A percentile compares a stretch with the other conserved stretches of the same genome.
These are phyloP conservation scores for Jimgerdemannia lactiflua DNA, from an alignment of 192 early-diverging fungal genomes.

Conservation along the genomic window DNA sequence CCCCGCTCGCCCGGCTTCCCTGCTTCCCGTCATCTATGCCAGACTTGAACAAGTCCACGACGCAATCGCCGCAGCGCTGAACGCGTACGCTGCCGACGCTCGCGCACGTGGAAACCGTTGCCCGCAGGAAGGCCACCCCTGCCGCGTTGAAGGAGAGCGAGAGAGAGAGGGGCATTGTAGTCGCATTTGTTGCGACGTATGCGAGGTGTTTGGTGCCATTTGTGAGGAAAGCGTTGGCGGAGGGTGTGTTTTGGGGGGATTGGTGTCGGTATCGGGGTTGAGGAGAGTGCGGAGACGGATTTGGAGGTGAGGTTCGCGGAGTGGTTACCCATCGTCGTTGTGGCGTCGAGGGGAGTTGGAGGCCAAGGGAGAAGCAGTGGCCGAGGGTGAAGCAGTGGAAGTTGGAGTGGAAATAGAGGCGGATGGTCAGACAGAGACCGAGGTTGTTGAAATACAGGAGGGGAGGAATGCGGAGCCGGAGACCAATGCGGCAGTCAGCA, in stretches of 20 bases:
- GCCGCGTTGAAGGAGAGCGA: conserved; percentile 5
- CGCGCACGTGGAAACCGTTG: not conserved
- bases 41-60: conserved; percentile 21
- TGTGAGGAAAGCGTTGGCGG: not conserved
- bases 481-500: too few species aligned
- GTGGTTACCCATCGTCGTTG: not conserved
- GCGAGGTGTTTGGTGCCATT: conserved; percentile 26
- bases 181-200: conserved; percentile 24
- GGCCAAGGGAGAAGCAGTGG: too few species aligned
- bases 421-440: not conserved
- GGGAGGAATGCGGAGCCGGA: not conserved
- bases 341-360: not conserved
- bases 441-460: not conserved
- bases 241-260: not conserved
- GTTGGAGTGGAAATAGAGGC: not conserved
- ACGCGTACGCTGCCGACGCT: conserved; percentile 13
- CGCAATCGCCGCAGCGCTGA: conserved; percentile 14
- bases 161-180: conserved; percentile 10
- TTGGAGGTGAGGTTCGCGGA: not conserved
- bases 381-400: not conserved
- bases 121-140: not conserved
- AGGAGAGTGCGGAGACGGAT: not conserved
- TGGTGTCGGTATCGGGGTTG: not conserved
- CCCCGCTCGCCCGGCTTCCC: conserved; percentile 55
- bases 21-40: conserved; percentile 16